phyloP scores from a whole-genome alignment of 140 eudicot genomes.

The Erigeron philadelphicus region DNA sequence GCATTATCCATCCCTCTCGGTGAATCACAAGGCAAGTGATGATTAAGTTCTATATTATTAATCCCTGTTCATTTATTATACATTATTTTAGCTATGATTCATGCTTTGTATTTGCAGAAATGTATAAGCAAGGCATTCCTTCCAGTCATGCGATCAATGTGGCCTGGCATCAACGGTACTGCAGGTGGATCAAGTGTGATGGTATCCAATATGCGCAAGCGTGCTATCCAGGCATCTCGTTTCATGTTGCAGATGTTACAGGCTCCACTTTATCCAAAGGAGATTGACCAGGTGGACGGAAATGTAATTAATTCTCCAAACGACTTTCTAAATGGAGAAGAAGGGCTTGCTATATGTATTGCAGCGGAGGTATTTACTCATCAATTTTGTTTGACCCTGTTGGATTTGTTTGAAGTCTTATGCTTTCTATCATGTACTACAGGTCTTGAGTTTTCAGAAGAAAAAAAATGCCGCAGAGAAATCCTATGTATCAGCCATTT shows the following conservation, averaged over 20 bases:
- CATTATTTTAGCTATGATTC: background rate
- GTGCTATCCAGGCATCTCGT: conserved; percentile 92
- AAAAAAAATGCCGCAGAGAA: conserved; percentile 82
- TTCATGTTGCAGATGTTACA: conserved; percentile 95
- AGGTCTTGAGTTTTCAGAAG: conserved; percentile 57
- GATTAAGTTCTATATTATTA: background rate
- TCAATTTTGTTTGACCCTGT: background rate
- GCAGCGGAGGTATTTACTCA: conserved; percentile 65
- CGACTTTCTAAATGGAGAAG: conserved; percentile 59
- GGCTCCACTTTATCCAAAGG: conserved; percentile 58
- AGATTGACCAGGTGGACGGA: conserved; percentile 36
- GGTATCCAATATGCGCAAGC: conserved; percentile 80
- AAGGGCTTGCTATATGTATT: conserved; percentile 85
- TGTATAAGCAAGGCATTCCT: conserved; percentile 69
- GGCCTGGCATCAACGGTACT: conserved; percentile 93
- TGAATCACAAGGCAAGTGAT: conserved; percentile 73
- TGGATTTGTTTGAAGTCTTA: background rate
- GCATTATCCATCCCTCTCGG: conserved; percentile 88
- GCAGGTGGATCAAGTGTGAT: conserved; percentile 43
- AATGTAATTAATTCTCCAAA: conserved; percentile 18
- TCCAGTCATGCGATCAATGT: conserved; percentile 72
- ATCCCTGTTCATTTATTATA: background rate
- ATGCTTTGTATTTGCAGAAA: conserved; percentile 43
- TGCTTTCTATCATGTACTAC: conserved; percentile 1
- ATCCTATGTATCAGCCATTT: conserved; percentile 69